Percentiles rank a stretch among this genome's conserved stretches.
Conservation (phyloP, 1,284 basidiomycete genomes). For the Marasmius sp. region DNA sequence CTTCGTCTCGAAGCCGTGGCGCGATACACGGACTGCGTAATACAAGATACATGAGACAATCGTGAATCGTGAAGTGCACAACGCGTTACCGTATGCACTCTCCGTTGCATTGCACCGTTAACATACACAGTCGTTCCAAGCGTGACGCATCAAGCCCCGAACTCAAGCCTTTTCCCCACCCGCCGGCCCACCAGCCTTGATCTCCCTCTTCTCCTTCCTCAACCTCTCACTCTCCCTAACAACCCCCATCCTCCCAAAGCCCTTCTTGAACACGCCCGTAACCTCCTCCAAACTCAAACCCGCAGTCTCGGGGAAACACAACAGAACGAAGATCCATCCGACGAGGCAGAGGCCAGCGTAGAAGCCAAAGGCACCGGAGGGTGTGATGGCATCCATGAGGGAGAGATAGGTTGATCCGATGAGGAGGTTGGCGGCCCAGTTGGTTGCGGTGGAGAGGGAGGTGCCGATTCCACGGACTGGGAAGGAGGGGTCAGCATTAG, state of each 20-base stretch:
- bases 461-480: slow-evolving; percentile 80
- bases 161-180: neutral
- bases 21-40: too few species aligned
- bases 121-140: too few species aligned
- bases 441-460: slow-evolving; percentile 76
- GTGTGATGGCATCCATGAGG: slow-evolving; percentile 74
- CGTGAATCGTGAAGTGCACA: too few species aligned
- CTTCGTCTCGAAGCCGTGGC: too few species aligned
- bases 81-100: too few species aligned
- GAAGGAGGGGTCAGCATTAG: neutral
- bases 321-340: slow-evolving; percentile 69
- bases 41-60: too few species aligned
- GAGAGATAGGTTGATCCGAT: slow-evolving; percentile 80
- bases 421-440: slow-evolving; percentile 81
- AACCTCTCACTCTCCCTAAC: slow-evolving; percentile 50
- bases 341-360: slow-evolving; percentile 75
- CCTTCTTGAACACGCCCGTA: slow-evolving; percentile 53
- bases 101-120: too few species aligned
- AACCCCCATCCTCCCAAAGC: slow-evolving; percentile 43
- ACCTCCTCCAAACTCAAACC: slow-evolving; percentile 81
- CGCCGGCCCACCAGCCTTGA: slow-evolving; percentile 15
- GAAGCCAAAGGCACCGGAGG: slow-evolving; percentile 78
- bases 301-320: slow-evolving; percentile 77
- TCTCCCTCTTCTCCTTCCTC: slow-evolving; percentile 39
- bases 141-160: neutral